These are phyloP conservation scores for Daldinia childiae DNA, from an alignment of 495 filamentous ascomycete genomes.

Conservation along the genomic window DNA sequence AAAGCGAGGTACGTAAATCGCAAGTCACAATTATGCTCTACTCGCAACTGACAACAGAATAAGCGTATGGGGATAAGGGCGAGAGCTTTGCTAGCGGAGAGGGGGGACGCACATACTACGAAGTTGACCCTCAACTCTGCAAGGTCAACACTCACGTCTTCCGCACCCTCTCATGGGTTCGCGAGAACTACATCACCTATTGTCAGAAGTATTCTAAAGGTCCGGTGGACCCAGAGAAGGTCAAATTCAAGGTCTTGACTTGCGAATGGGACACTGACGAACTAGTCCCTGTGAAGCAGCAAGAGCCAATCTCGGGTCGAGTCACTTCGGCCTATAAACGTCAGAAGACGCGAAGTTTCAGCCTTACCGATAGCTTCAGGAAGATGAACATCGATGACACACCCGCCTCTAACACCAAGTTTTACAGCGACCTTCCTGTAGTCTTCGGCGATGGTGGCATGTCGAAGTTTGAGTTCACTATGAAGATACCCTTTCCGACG, in stretches of 20 bases:
- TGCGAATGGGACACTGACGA: conserved; percentile 45
- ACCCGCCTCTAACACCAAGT: neutral
- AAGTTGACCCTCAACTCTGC: conserved; percentile 38
- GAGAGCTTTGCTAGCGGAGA: conserved; percentile 37
- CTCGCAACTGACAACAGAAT: conserved; percentile 13
- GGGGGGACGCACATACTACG: conserved; percentile 44
- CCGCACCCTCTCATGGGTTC: conserved; percentile 41
- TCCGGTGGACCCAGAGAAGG: conserved; percentile 32
- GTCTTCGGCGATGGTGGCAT: conserved; percentile 41
- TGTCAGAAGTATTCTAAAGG: conserved; percentile 36
- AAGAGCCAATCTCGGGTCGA: conserved; percentile 6
- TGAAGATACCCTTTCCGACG: conserved; percentile 19
- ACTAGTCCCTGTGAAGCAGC: conserved; percentile 25
- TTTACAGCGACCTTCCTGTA: conserved; percentile 31
- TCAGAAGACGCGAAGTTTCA: conserved; percentile 9
- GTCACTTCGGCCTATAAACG: conserved; percentile 18
- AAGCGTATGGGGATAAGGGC: conserved; percentile 14
- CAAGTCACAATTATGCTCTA: neutral
- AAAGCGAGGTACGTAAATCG: conserved; percentile 29
- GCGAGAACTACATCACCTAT: conserved; percentile 43
- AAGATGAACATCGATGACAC: neutral
- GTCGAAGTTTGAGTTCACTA: conserved; percentile 40
- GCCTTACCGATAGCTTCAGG: conserved; percentile 10
- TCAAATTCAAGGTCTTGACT: conserved; percentile 45
- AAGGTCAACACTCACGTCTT: conserved; percentile 42